phyloP scores from a whole-genome alignment of 768 basidiomycete genomes.

The Amanita pseudoporphyria region DNA sequence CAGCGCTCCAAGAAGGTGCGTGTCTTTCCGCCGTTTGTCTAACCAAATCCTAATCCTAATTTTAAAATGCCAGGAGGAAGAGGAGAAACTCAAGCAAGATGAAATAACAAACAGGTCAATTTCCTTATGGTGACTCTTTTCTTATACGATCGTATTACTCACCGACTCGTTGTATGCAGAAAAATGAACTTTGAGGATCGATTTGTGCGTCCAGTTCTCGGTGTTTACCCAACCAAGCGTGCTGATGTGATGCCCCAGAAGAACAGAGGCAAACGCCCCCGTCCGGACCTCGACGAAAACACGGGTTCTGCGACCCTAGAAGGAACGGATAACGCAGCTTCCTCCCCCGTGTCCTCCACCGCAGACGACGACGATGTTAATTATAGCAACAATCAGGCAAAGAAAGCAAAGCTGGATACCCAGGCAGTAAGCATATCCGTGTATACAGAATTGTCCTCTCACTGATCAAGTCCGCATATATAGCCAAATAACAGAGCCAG shows the following conservation, averaged over 20 bases:
- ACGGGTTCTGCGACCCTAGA: conserved; percentile 8
- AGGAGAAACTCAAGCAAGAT: conserved; percentile 45
- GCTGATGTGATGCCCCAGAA: conserved; percentile 26
- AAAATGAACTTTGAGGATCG: conserved; percentile 52
- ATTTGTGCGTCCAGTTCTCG: conserved; percentile 35
- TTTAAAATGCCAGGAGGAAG: conserved; percentile 36
- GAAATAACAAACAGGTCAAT: conserved; percentile 41
- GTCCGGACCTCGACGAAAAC: conserved; percentile 27
- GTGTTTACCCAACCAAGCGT: background rate
- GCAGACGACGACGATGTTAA: background rate
- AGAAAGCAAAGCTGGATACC: background rate
- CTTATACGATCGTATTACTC: conserved; percentile 2
- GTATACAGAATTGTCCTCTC: background rate
- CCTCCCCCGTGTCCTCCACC: background rate
- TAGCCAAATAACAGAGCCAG: conserved; percentile 19
- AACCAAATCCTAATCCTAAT: conserved; percentile 5
- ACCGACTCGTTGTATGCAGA: conserved; percentile 22
- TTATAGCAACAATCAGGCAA: background rate
- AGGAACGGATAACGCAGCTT: background rate
- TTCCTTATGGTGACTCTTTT: conserved; percentile 5
- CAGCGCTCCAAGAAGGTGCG: conserved; percentile 47
- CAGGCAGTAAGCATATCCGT: background rate
- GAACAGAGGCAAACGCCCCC: conserved; percentile 48
- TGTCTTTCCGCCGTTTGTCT: background rate
- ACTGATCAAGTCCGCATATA: background rate